Evolutionary conservation across 495 filamentous ascomycete species (phyloP), one percentile per base, ranked within the genome.

Genomic region (Hypoxylon perforatum): DNA sequence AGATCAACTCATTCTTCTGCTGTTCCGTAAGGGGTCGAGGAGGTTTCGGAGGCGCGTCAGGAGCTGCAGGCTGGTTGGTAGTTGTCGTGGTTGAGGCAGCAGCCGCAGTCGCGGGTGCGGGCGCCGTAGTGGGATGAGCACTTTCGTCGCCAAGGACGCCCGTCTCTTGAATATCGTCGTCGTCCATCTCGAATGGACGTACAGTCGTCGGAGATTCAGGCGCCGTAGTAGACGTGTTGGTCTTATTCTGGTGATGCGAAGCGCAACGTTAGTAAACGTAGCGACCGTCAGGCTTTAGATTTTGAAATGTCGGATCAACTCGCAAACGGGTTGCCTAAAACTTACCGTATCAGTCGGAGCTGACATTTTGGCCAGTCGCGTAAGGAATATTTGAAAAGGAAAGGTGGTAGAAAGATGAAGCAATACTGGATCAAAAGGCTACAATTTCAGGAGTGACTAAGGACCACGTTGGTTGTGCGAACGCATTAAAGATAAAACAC

Each of bases 141-240:
- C 63, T 64, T 46, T 79, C 75, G 73, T 78, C 61, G 73, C 77
- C 71, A 44, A 81, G 69, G 57, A 84, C 53, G 56, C 81, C 78
- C 41, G 81, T 79, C 63, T 94, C 91, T 72, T 90, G 88, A 46
- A 87, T 80, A 63, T 87, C 84, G 65, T 95, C 92, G 84, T 96
- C 93, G 69, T 95, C 91, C 81, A 95, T 92, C 68, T 95, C 91
- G 69, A 94, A 81, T 11, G 89, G 88, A 66, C 89, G 86, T 38
- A 89, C 92, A 21, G 93, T 96, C 0, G 91, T 94, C 7, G 92
- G 92, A 15, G 93, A 96, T 76, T 96, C 92, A 44, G 92, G 79
- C 14, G 60, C 70, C 7, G 66, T 67, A n/a, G 71, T 64, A 15
- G 75, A 44, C 15, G 71, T 49, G 57, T 80, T 82, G 67, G 57